phyloP scores from a whole-genome alignment of 805 yeast species.

The Barnettozyma sp. region DNA sequence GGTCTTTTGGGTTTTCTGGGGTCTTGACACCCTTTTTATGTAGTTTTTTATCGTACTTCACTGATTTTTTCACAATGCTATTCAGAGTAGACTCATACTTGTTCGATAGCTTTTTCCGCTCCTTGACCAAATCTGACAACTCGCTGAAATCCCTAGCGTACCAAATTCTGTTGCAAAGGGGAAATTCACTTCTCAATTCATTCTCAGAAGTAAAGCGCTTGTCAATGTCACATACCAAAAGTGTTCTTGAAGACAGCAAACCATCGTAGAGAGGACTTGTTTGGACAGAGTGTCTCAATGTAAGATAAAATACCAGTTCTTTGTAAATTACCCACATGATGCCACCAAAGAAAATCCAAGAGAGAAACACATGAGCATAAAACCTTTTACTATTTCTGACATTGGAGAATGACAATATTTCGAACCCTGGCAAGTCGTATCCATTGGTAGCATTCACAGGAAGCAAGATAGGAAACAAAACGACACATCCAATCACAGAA shows the following conservation, averaged over 20 bases:
- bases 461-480: conserved; percentile 62
- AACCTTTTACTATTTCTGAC: conserved; percentile 55
- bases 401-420: conserved; percentile 56
- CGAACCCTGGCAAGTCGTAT: conserved; percentile 48
- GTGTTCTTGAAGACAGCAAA: conserved; percentile 59
- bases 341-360: conserved; percentile 69
- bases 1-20: conserved; percentile 52
- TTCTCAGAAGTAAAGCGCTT: conserved; percentile 40
- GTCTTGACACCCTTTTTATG: conserved; percentile 49
- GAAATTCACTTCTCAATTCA: conserved; percentile 51
- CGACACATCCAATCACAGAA: conserved; percentile 45
- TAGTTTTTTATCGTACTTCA: conserved; percentile 47
- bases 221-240: conserved; percentile 61
- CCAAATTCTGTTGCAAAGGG: conserved; percentile 52
- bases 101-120: conserved; percentile 51
- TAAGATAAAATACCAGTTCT: conserved; percentile 63
- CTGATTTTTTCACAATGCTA: conserved; percentile 51
- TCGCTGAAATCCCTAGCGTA: conserved; percentile 58
- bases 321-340: conserved; percentile 61
- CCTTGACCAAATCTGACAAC: conserved; percentile 49
- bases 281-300: conserved; percentile 68
- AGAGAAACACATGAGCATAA: conserved; percentile 68
- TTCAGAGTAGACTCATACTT: conserved; percentile 65
- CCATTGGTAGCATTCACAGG: conserved; percentile 75
- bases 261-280: conserved; percentile 70